Base-by-base conservation (phyloP, 305 asterid species). In the Rubia peregrina region DNA sequence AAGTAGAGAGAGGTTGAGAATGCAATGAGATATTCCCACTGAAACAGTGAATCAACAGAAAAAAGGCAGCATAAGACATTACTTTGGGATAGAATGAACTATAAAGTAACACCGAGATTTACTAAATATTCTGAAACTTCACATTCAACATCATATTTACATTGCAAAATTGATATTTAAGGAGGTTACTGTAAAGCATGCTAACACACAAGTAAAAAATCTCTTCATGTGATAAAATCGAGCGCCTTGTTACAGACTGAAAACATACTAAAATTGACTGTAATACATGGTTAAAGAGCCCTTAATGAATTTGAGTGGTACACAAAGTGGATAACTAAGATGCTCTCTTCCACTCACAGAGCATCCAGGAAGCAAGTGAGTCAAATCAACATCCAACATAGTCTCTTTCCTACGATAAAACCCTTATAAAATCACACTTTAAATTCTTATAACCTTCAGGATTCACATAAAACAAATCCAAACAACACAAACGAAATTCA, bases 251-350 rank as follows among this genome's bases (percentile, higher is more conserved):
- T 21, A 36, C 6, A 7, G 33, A 11, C 70, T 44, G 61, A 70
- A 69, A 40, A 75, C 83, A 76, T 86, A 91, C 99, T 98, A 85
- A 84, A 89, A 94, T 71, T 98, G 95, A 77, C 91, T 94, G 86
- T 89, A 94, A 78, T 85, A 91, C 83, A 94, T 73, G 77, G 83
- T 83, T 77, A 88, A 76, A 62, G 88, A 79, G 22, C 90, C 48
- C 72, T 87, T 85, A 71, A 91, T 83, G 84, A 91, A 82, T 79
- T 80, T 83, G 81, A 94, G 75, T 63, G 94, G 90, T 90, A 85
- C 65, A 36, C 96, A 91, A 72, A 94, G 86, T 78, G 99, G 99
- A 83, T 90, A 80, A 82, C 79, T 78, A 68, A 76, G 77, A 76
- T 71, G 83, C 80, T 80, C 82, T 72, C 71, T 81, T 69, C 80